phyloP scores from a whole-genome alignment of 2,329 filamentous ascomycete genomes.

The Aspergillus texensis region DNA sequence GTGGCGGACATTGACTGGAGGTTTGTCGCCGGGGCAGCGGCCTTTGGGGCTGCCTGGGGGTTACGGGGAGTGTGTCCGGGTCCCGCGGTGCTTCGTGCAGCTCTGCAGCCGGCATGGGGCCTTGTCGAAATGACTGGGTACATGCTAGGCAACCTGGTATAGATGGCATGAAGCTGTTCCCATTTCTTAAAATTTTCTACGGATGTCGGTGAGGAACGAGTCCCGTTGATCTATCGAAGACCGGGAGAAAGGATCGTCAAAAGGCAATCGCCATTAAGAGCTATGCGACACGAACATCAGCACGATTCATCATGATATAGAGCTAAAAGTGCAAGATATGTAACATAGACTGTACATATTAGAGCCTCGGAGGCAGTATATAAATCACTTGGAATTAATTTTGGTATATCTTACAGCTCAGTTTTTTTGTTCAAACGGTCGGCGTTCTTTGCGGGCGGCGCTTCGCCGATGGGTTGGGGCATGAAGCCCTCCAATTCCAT shows the following conservation, averaged over 20 bases:
- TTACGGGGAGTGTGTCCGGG: constrained; percentile 56
- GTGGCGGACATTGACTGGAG: constrained; percentile 52
- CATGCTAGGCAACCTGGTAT: constrained; percentile 44
- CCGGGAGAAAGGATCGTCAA: not conserved
- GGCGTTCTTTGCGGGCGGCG: not conserved
- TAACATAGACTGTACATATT: constrained; percentile 9
- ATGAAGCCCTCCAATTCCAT: constrained; percentile 73
- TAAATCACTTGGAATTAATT: constrained; percentile 9
- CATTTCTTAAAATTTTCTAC: not conserved
- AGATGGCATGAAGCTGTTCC: not conserved
- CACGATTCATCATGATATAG: constrained; percentile 6
- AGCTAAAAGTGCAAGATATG: constrained; percentile 4
- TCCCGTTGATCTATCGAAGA: not conserved
- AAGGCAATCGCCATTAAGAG: constrained; percentile 14
- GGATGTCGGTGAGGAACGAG: not conserved
- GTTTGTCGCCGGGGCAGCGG: constrained; percentile 50
- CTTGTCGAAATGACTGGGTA: constrained; percentile 51
- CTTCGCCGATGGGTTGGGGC: constrained; percentile 2
- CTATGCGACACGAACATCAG: constrained; percentile 21
- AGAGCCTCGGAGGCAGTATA: not conserved
- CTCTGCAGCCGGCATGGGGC: constrained; percentile 54
- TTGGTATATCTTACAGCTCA: constrained; percentile 44
- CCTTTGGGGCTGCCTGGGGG: constrained; percentile 57
- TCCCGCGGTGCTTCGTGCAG: constrained; percentile 50
- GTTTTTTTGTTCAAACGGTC: constrained; percentile 32